Evolutionary conservation across 345 rosid genomes (phyloP), one percentile per base, ranked within the genome.

Genomic region (Arabis hirsuta): DNA sequence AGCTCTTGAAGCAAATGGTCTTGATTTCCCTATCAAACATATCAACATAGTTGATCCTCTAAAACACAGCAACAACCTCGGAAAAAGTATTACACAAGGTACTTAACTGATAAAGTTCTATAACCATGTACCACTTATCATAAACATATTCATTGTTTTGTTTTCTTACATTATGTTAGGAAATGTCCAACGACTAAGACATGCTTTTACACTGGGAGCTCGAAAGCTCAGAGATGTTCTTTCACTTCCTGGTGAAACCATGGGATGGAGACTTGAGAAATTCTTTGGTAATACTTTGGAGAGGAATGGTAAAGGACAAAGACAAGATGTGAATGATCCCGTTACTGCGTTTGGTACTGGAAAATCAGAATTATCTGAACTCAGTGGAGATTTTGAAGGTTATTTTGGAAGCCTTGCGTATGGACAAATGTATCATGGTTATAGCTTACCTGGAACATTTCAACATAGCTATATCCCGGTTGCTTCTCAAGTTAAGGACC

Each of bases 41-140:
- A 77, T 95, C 47, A 95, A 89, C 79, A 86, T 95, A 56, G 47
- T 95, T 58, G 99, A 91, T 86, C 97, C 99, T 70, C 67, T 91
- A 55, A 89, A 82, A 69, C 85, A 79, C 65, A 84, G 77, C 80
- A 95, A 94, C 82, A 94, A 94, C 83, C 87, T 94, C 8, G 97
- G 97, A 13, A 96, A 90, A 50, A 89, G 98, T 73, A 93, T 95
- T 57, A 84, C 86, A 73, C 79, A 79, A 89, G 97, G 99, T 90
- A 84, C 4, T 53, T 66, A 29, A 34, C 9, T 65, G 56, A 51
- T 44, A 10, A 42, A 50, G 0, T n/a, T 66, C 1, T 54, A 12
- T 53, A 11, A 53, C 14, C 55, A 65, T 56, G 19, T 20, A 7
- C 22, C 7, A 31, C 24, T 56, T 59, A 19, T 47, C 63, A 38